A percentile compares a stretch with the other conserved stretches of the same genome.
phyloP scores from a whole-genome alignment of 306 rosid genomes.

The Vachellia collinsii region DNA sequence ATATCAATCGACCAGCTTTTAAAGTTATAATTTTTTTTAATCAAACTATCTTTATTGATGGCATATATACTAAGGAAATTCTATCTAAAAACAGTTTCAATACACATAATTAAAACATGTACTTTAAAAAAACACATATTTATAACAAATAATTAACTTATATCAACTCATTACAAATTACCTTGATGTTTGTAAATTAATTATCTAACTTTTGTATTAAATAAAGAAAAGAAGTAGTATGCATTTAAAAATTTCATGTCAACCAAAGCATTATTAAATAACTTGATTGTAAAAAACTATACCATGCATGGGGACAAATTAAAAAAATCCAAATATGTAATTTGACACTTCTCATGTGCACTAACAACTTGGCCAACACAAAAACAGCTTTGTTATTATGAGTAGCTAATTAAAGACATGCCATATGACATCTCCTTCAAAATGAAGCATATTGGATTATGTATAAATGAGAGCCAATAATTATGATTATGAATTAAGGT shows the following conservation, averaged over 20 bases:
- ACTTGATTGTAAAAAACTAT: neutral
- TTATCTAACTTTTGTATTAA: too few species aligned
- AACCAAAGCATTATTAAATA: neutral
- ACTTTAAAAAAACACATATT: too few species aligned
- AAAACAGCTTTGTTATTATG: neutral
- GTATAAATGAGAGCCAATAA: constrained; percentile 11
- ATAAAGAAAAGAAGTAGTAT: too few species aligned
- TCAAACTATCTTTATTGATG: too few species aligned
- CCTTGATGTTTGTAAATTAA: too few species aligned
- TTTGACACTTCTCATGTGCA: neutral
- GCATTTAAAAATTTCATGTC: neutral
- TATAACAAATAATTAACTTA: too few species aligned
- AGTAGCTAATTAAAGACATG: neutral
- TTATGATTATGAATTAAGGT: neutral
- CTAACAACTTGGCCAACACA: neutral
- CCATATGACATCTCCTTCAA: constrained; percentile 18
- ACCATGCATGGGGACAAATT: neutral
- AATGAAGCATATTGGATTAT: constrained; percentile 12
- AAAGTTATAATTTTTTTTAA: too few species aligned
- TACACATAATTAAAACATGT: too few species aligned
- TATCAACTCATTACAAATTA: too few species aligned
- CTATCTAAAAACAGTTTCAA: too few species aligned
- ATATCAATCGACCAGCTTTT: too few species aligned
- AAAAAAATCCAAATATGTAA: neutral
- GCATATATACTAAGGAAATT: too few species aligned